Evolutionary conservation across 305 asterid genomes (phyloP).

Genomic region (Fraxinus xanthoxyloides): DNA sequence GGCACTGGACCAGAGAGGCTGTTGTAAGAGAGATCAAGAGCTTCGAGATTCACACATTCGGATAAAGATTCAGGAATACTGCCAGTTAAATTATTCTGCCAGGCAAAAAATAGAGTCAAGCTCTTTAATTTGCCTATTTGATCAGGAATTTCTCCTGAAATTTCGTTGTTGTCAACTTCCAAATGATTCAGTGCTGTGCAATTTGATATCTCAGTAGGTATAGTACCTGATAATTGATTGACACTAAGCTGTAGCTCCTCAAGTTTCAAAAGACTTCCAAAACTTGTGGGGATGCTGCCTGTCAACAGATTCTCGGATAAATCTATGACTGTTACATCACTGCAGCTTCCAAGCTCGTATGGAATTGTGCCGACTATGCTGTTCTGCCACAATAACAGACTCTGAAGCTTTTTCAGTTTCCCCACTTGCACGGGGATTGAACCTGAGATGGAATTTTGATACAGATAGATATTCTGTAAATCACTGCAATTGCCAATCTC

Average conservation of each 20-base stretch:
- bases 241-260: constrained; percentile 79
- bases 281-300: constrained; percentile 67
- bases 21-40: constrained; percentile 89
- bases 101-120: constrained; percentile 79
- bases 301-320: constrained; percentile 71
- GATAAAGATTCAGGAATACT: constrained; percentile 70
- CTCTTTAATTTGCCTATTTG: constrained; percentile 57
- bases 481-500: constrained; percentile 81
- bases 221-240: constrained; percentile 71
- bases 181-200: constrained; percentile 68
- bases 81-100: constrained; percentile 89
- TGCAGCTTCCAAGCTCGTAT: constrained; percentile 68
- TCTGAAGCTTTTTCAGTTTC: constrained; percentile 54
- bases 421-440: constrained; percentile 64
- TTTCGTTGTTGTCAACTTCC: constrained; percentile 80
- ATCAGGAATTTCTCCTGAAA: constrained; percentile 74
- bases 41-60: constrained; percentile 63
- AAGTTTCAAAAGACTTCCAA: constrained; percentile 63
- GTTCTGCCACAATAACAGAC: constrained; percentile 79
- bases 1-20: constrained; percentile 72
- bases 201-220: constrained; percentile 69
- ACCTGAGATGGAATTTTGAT: constrained; percentile 79
- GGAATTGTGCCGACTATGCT: constrained; percentile 73
- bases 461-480: constrained; percentile 67
- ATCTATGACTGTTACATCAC: constrained; percentile 55